Evolutionary conservation across 2,329 filamentous ascomycete species (phyloP).

Genomic region (Penicillium sp.): DNA sequence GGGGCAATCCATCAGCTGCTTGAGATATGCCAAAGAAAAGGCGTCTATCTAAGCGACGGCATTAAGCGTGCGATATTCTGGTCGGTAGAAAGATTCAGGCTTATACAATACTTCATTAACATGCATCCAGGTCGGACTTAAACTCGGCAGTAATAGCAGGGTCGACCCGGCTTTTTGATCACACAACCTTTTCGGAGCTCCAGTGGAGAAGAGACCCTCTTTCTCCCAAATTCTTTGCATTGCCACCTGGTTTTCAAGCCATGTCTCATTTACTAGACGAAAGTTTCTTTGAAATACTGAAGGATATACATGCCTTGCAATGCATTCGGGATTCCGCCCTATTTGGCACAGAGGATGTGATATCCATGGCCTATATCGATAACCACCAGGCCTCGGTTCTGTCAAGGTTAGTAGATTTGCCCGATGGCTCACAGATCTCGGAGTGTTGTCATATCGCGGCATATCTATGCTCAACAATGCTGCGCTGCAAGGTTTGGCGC

Average conservation of each 20-base stretch:
- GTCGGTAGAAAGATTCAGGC: constrained; percentile 28
- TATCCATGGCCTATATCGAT: constrained; percentile 41
- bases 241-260: constrained; percentile 43
- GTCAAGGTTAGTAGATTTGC: constrained; percentile 40
- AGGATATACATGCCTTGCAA: constrained; percentile 47
- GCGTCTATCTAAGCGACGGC: constrained; percentile 39
- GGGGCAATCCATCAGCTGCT: constrained; percentile 45
- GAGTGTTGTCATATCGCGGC: constrained; percentile 47
- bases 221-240: constrained; percentile 30
- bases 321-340: constrained; percentile 40
- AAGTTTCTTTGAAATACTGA: constrained; percentile 43
- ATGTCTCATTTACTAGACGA: constrained; percentile 28
- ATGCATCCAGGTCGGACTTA: constrained; percentile 47
- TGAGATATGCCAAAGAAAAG: constrained; percentile 33
- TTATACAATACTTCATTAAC: not conserved
- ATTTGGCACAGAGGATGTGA: constrained; percentile 21
- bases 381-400: constrained; percentile 51
- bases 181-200: constrained; percentile 49
- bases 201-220: constrained; percentile 45
- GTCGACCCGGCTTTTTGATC: constrained; percentile 45
- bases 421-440: constrained; percentile 25
- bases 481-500: constrained; percentile 49
- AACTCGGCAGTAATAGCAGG: constrained; percentile 48
- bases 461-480: constrained; percentile 48
- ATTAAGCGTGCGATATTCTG: constrained; percentile 55